phyloP scores from a whole-genome alignment of 805 yeast genomes.

The Starmerella sirachaensis region DNA sequence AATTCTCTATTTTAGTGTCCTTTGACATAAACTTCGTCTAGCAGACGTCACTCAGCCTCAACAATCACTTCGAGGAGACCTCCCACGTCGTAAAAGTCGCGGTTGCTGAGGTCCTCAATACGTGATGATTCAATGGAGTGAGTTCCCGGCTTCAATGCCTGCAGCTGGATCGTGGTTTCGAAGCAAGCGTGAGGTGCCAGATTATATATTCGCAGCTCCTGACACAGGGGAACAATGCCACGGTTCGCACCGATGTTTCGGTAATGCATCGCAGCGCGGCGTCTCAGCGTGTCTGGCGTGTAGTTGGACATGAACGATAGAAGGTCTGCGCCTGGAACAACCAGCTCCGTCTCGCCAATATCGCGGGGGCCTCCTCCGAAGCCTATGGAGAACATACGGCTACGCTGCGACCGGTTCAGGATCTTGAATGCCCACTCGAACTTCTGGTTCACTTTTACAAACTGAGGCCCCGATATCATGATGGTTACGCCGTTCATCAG shows the following conservation, averaged over 20 bases:
- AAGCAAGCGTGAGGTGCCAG: conserved; percentile 49
- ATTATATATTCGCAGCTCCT: conserved; percentile 53
- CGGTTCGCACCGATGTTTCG: conserved; percentile 26
- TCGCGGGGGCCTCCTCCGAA: conserved; percentile 10
- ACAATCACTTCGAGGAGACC: conserved; percentile 58
- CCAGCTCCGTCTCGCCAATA: neutral
- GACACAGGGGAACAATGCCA: conserved; percentile 53
- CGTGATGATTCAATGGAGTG: conserved; percentile 53
- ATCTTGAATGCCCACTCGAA: conserved; percentile 56
- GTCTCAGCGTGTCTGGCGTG: conserved; percentile 11
- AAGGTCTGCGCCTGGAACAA: neutral
- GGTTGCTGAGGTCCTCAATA: conserved; percentile 48
- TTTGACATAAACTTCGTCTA: no score
- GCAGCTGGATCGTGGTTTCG: conserved; percentile 48
- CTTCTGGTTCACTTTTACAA: conserved; percentile 46
- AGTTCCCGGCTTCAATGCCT: conserved; percentile 55
- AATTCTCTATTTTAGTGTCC: no score
- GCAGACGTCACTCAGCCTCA: neutral
- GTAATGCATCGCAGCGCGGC: conserved; percentile 17
- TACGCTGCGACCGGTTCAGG: conserved; percentile 44
- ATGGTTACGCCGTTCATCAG: conserved; percentile 33
- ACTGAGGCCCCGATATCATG: conserved; percentile 51
- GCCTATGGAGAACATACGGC: conserved; percentile 40
- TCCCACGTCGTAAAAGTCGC: conserved; percentile 62
- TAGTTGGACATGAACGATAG: conserved; percentile 7